Evolutionary conservation across 805 yeast species (phyloP).

Genomic region (Schwanniomyces sp.): DNA sequence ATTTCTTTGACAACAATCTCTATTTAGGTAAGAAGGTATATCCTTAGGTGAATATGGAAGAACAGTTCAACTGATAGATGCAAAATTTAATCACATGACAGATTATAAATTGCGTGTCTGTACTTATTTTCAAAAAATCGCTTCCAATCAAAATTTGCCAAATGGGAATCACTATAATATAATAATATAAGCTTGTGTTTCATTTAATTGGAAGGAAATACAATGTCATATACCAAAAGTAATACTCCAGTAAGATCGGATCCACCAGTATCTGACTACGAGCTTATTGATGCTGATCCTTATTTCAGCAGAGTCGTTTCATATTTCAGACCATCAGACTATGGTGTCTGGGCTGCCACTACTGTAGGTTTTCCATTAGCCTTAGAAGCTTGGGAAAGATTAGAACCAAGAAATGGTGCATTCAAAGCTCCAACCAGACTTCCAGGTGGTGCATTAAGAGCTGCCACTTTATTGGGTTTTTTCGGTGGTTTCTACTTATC

Average conservation of each 20-base stretch:
- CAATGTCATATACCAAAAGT: constrained; percentile 39
- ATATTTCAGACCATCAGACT: constrained; percentile 70
- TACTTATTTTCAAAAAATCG: background rate
- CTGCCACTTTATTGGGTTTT: constrained; percentile 61
- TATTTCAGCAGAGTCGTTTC: constrained; percentile 68
- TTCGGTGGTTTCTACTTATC: constrained; percentile 74
- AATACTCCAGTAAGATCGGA: constrained; percentile 43
- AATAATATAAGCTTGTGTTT: constrained; percentile 1
- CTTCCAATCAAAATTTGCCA: constrained; percentile 39
- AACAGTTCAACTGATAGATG: too few species aligned
- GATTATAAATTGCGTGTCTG: background rate
- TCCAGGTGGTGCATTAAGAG: constrained; percentile 56
- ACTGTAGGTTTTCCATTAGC: constrained; percentile 45
- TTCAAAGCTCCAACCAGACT: constrained; percentile 50
- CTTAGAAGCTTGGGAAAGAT: constrained; percentile 41
- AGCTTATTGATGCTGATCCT: constrained; percentile 75
- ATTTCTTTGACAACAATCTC: too few species aligned
- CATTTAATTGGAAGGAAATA: constrained; percentile 3
- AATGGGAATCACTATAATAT: constrained; percentile 14
- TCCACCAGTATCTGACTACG: constrained; percentile 39
- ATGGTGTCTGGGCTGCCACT: constrained; percentile 45
- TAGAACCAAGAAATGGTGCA: constrained; percentile 43
- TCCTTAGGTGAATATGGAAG: too few species aligned
- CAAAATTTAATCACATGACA: background rate
- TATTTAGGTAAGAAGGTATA: too few species aligned